phyloP scores from a whole-genome alignment of 1,139 yeast species.

The Debaryomyces fabryi region DNA sequence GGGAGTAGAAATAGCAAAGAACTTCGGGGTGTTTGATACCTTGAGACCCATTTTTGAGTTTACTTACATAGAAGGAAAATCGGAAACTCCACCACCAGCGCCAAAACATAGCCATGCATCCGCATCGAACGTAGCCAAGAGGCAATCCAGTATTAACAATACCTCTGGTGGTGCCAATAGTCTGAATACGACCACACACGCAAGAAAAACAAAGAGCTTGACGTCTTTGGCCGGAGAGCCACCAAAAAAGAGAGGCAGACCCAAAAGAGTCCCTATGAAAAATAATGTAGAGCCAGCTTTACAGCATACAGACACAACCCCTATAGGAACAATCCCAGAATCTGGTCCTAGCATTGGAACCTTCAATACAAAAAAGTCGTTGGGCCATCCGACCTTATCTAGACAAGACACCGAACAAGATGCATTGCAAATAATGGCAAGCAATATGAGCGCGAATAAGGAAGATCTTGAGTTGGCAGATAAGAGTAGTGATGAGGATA shows the following conservation, averaged over 20 bases:
- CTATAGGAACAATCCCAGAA: constrained; percentile 21
- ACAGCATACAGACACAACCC: constrained; percentile 35
- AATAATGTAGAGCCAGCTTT: constrained; percentile 30
- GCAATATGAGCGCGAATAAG: constrained; percentile 36
- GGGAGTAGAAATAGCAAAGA: constrained; percentile 66
- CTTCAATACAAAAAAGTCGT: constrained; percentile 21
- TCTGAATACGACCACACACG: constrained; percentile 12
- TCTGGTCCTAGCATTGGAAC: constrained; percentile 35
- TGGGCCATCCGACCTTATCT: constrained; percentile 26
- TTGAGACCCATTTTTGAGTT: constrained; percentile 72
- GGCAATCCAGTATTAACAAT: constrained; percentile 25
- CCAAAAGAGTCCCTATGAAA: constrained; percentile 40
- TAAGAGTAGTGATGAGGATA: constrained; percentile 33
- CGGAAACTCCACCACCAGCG: constrained; percentile 76
- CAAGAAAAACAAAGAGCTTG: constrained; percentile 27
- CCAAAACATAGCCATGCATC: constrained; percentile 82
- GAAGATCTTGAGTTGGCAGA: constrained; percentile 44
- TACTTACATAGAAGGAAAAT: constrained; percentile 54
- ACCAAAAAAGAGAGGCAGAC: constrained; percentile 51
- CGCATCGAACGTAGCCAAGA: constrained; percentile 52
- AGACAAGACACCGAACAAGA: constrained; percentile 51
- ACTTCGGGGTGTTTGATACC: constrained; percentile 69
- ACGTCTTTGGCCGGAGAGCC: constrained; percentile 30
- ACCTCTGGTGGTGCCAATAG: constrained; percentile 12
- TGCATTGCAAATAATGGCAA: constrained; percentile 39